Evolutionary conservation across 192 early-diverging fungal genomes (phyloP).

Genomic region (Gaertneriomyces semiglobifer): DNA sequence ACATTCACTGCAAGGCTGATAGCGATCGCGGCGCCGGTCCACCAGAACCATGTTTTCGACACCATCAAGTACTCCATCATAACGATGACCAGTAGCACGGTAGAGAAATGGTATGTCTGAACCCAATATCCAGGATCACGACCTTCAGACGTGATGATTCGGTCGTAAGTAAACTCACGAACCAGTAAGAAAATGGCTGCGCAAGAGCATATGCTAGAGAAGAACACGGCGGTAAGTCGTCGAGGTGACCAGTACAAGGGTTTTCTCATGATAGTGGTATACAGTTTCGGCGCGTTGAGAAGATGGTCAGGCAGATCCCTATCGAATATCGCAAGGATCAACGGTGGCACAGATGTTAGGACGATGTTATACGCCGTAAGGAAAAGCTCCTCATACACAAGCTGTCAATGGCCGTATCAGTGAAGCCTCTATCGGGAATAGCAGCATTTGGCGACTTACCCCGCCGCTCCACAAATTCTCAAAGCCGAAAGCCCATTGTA

Average conservation of each 20-base stretch:
- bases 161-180: conserved; percentile 37
- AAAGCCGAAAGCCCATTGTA: conserved; percentile 53
- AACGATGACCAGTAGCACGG: conserved; percentile 44
- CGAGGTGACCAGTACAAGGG: conserved; percentile 29
- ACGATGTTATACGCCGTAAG: conserved; percentile 54
- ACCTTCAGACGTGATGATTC: conserved; percentile 29
- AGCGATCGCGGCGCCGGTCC: conserved; percentile 26
- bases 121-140: conserved; percentile 44
- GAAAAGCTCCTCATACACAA: conserved; percentile 54
- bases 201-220: conserved; percentile 3
- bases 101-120: conserved; percentile 43
- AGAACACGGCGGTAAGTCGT: conserved; percentile 2
- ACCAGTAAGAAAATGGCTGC: conserved; percentile 34
- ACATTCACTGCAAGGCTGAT: conserved; percentile 29
- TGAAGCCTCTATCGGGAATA: background rate
- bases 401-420: conserved; percentile 11
- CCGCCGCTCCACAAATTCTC: conserved; percentile 43
- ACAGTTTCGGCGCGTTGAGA: conserved; percentile 45
- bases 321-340: conserved; percentile 50
- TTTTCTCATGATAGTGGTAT: conserved; percentile 31
- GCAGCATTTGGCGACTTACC: conserved; percentile 25
- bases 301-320: conserved; percentile 39
- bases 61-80: conserved; percentile 33
- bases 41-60: conserved; percentile 41
- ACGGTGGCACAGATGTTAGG: conserved; percentile 50